Percentiles rank a stretch among this genome's conserved stretches.
Conservation (phyloP, 345 rosid species). For the Excoecaria cochinchinensis region DNA sequence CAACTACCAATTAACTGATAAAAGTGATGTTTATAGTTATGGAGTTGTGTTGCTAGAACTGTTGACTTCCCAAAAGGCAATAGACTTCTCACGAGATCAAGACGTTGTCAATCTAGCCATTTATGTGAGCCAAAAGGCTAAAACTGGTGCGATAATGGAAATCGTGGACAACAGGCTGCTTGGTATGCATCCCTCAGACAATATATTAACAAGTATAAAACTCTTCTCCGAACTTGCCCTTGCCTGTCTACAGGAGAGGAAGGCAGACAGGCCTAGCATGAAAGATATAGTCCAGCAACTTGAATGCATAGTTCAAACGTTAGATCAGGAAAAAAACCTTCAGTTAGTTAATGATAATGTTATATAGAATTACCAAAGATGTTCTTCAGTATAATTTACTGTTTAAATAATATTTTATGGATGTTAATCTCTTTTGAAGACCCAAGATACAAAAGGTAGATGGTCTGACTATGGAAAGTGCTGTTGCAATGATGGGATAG, state of each 20-base stretch:
- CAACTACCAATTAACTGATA: conserved; percentile 55
- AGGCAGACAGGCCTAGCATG: conserved; percentile 53
- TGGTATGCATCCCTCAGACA: conserved; percentile 24
- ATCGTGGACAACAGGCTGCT: conserved; percentile 41
- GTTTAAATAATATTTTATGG: neutral
- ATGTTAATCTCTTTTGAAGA: conserved; percentile 24
- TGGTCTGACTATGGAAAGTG: neutral
- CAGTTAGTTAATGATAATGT: conserved; percentile 13
- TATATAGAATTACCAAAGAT: neutral
- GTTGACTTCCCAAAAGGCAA: conserved; percentile 50
- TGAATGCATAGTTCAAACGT: conserved; percentile 34
- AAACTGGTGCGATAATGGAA: conserved; percentile 36
- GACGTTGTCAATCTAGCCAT: conserved; percentile 52
- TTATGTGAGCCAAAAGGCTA: conserved; percentile 41
- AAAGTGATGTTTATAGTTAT: conserved; percentile 62
- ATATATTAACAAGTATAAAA: conserved; percentile 25
- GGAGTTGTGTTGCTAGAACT: conserved; percentile 61
- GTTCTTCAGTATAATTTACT: conserved; percentile 6
- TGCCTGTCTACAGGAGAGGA: conserved; percentile 48
- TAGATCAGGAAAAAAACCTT: conserved; percentile 16
- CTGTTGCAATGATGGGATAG: conserved; percentile 19
- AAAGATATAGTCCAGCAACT: conserved; percentile 48
- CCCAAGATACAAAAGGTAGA: conserved; percentile 19
- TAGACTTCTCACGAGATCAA: conserved; percentile 50
- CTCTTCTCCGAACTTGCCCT: conserved; percentile 46